These are phyloP conservation scores for Colletotrichum sp. DNA, from an alignment of 2,329 filamentous ascomycete genomes.

Conservation along the genomic window DNA sequence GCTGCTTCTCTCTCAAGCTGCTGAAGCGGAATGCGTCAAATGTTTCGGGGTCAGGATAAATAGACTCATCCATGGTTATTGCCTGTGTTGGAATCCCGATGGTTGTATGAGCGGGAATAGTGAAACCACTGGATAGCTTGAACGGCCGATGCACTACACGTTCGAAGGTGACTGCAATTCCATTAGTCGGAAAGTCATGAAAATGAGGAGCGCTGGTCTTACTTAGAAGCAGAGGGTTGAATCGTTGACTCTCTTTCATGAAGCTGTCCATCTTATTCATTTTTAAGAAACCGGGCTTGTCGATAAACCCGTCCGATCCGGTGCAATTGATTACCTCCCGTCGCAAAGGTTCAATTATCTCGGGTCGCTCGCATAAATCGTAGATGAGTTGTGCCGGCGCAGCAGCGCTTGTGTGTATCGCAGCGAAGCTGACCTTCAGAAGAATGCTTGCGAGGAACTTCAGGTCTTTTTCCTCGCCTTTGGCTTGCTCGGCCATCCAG, in stretches of 20 bases:
- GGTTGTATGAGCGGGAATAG: background rate
- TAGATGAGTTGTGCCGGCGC: conserved; percentile 30
- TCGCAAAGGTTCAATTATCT: background rate
- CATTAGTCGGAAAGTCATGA: background rate
- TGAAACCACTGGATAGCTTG: background rate
- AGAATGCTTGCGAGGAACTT: conserved; percentile 30
- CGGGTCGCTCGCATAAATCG: conserved; percentile 25
- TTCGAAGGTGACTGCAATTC: background rate
- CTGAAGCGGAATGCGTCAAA: background rate
- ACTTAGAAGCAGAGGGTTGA: background rate
- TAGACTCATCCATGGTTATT: background rate
- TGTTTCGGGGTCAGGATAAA: background rate
- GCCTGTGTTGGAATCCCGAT: background rate
- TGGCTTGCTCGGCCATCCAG: conserved; percentile 24
- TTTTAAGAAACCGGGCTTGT: background rate
- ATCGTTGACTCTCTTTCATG: background rate
- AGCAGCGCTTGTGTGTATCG: conserved; percentile 31
- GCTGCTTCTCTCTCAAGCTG: background rate
- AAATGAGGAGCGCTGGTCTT: background rate
- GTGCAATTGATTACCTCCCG: background rate
- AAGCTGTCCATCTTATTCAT: background rate
- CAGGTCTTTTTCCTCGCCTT: conserved; percentile 17
- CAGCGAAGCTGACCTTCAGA: conserved; percentile 31
- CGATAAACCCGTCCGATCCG: background rate
- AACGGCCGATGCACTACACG: background rate